Percentiles rank a stretch among this genome's conserved stretches.
Conservation (phyloP, 768 basidiomycete species). For the Phaeotremella fagi region DNA sequence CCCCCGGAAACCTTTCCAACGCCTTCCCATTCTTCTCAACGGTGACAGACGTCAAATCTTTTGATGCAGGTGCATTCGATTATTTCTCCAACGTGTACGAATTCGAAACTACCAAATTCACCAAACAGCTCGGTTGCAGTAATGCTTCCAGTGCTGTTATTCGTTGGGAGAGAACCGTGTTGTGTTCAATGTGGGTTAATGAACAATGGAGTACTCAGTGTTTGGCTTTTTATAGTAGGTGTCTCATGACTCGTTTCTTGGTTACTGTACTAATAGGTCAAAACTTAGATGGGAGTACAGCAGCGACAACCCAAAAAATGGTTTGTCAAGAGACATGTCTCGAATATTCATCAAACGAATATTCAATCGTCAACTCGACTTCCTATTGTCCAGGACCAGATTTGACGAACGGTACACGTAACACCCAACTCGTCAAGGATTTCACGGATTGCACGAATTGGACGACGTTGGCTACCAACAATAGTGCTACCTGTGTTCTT, state of each 20-base stretch:
- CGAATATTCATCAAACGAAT: slow-evolving; percentile 39
- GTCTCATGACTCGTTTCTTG: background rate
- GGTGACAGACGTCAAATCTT: slow-evolving; percentile 34
- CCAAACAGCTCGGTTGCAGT: slow-evolving; percentile 41
- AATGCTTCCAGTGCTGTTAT: slow-evolving; percentile 38
- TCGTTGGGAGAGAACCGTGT: slow-evolving; percentile 42
- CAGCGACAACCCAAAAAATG: slow-evolving; percentile 43
- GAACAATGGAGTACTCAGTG: slow-evolving; percentile 34
- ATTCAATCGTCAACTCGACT: slow-evolving; percentile 22
- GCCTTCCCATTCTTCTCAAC: slow-evolving; percentile 43
- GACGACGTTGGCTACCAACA: slow-evolving; percentile 40
- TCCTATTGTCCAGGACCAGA: slow-evolving; percentile 44
- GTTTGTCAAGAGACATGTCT: slow-evolving; percentile 45
- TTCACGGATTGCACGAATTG: slow-evolving; percentile 44
- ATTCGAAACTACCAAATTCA: slow-evolving; percentile 40
- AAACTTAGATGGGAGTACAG: slow-evolving; percentile 20
- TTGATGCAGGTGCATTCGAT: slow-evolving; percentile 38
- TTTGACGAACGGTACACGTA: slow-evolving; percentile 30
- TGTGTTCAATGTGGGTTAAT: slow-evolving; percentile 47
- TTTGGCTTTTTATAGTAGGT: slow-evolving; percentile 39
- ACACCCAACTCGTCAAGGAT: slow-evolving; percentile 37
- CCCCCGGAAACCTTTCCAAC: slow-evolving; percentile 39
- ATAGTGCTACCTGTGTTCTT: slow-evolving; percentile 34
- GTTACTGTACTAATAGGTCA: background rate
- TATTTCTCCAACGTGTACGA: slow-evolving; percentile 43